These are phyloP conservation scores for Scutellaria galericulata DNA, from an alignment of 257 asterid species.

Conservation along the genomic window DNA sequence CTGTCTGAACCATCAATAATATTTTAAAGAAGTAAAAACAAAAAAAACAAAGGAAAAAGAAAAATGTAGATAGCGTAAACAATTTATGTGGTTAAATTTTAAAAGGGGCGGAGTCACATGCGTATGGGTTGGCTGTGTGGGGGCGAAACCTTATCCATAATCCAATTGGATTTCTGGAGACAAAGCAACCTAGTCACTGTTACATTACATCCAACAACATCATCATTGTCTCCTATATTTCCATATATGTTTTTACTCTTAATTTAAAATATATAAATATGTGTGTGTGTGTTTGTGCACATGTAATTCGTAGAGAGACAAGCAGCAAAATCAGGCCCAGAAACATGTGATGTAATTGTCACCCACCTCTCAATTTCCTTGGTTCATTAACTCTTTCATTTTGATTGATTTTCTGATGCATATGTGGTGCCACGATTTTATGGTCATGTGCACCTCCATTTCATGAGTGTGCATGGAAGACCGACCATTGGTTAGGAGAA, in stretches of 20 bases:
- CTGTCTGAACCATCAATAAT: no score
- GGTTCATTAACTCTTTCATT: not conserved
- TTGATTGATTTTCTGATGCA: not conserved
- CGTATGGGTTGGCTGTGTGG: not conserved
- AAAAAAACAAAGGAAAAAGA: no score
- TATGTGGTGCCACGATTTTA: not conserved
- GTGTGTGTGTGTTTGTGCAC: not conserved
- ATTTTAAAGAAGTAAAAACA: no score
- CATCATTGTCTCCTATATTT: conserved; percentile 17
- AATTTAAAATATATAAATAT: not conserved
- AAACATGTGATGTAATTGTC: conserved; percentile 20
- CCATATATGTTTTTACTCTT: not conserved
- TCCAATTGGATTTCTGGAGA: conserved; percentile 32
- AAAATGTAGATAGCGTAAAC: no score
- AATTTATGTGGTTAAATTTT: no score
- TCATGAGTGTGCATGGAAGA: not conserved
- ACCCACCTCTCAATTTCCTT: not conserved
- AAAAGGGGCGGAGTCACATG: not conserved
- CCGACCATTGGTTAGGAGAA: no score
- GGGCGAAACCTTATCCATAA: conserved; percentile 40
- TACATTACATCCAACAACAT: conserved; percentile 27
- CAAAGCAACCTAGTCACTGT: conserved; percentile 30
- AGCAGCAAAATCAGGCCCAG: conserved; percentile 1
- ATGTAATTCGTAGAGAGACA: not conserved
- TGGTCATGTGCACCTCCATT: conserved; percentile 16